A percentile compares a stretch with the other conserved stretches of the same genome.
Evolutionary conservation across 352 stramenopile species (phyloP).

Genomic region (Globisporangium takayamanum): DNA sequence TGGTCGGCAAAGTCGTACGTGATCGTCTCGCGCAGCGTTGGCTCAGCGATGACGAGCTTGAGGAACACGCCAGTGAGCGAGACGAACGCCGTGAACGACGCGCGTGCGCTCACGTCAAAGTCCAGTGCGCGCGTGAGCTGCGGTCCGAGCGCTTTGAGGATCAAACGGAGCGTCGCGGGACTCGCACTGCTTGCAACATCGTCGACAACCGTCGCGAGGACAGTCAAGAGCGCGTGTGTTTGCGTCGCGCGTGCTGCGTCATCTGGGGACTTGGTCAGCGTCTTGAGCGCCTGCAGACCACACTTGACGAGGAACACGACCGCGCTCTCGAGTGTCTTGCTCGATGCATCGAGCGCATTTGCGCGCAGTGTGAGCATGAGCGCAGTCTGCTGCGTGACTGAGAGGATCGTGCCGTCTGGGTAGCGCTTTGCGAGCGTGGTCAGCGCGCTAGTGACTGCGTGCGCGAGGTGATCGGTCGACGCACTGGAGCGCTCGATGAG

Average conservation of each 20-base stretch:
- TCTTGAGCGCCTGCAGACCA: conserved; percentile 9
- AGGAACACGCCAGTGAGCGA: conserved; percentile 27
- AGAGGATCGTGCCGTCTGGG: conserved; percentile 20
- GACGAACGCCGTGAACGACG: conserved; percentile 28
- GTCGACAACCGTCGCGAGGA: conserved; percentile 5
- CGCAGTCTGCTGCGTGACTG: conserved; percentile 23
- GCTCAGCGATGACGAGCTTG: conserved; percentile 19
- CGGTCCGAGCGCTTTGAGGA: conserved; percentile 16
- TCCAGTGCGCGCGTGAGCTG: conserved; percentile 20
- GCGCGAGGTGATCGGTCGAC: conserved; percentile 1
- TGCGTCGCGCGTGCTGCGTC: background rate
- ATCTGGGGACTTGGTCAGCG: background rate
- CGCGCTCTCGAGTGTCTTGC: conserved; percentile 2
- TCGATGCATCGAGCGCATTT: conserved; percentile 4
- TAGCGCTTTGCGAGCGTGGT: conserved; percentile 20
- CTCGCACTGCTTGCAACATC: background rate
- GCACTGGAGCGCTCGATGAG: conserved; percentile 6
- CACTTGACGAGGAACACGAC: conserved; percentile 15
- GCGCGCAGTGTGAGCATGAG: conserved; percentile 30
- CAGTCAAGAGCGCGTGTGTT: conserved; percentile 2
- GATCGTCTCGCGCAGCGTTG: conserved; percentile 2
- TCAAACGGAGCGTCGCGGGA: background rate
- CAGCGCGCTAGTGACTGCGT: conserved; percentile 13
- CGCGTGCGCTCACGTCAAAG: conserved; percentile 9
- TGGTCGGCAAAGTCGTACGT: conserved; percentile 34